phyloP scores from a whole-genome alignment of 176 grass and related monocot species.

The Hordeum marinum region DNA sequence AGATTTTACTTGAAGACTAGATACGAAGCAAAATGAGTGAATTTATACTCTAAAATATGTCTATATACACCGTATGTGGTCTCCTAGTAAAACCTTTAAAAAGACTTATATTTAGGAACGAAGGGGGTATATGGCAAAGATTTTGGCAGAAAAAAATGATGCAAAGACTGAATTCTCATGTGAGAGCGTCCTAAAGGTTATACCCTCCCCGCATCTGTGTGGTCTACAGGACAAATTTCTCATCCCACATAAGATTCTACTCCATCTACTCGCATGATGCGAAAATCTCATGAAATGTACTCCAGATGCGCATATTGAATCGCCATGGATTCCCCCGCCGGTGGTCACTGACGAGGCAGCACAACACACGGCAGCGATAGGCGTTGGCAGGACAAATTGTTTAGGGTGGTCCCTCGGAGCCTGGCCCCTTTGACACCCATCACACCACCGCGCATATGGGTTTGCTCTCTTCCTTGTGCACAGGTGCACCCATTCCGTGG shows the following conservation, averaged over 20 bases:
- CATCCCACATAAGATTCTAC: background rate
- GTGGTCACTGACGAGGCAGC: constrained; percentile 22
- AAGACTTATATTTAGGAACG: no score
- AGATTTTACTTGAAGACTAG: no score
- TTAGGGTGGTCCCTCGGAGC: constrained; percentile 14
- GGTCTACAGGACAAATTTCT: background rate
- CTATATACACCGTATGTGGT: no score
- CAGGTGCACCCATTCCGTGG: background rate
- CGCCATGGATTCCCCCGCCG: constrained; percentile 22
- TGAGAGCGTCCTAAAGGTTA: no score
- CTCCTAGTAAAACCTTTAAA: no score
- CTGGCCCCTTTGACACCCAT: constrained; percentile 14
- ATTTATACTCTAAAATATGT: no score
- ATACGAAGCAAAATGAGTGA: no score
- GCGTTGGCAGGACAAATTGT: background rate
- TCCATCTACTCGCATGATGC: background rate
- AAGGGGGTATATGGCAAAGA: no score
- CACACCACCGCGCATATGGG: background rate
- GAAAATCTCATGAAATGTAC: background rate
- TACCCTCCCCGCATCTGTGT: no score
- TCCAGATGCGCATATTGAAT: constrained; percentile 8
- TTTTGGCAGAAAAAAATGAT: no score
- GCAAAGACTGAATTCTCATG: no score
- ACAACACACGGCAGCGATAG: background rate
- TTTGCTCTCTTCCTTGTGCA: background rate